phyloP scores from a whole-genome alignment of 2,329 filamentous ascomycete species.

The Aspergillus sp. region DNA sequence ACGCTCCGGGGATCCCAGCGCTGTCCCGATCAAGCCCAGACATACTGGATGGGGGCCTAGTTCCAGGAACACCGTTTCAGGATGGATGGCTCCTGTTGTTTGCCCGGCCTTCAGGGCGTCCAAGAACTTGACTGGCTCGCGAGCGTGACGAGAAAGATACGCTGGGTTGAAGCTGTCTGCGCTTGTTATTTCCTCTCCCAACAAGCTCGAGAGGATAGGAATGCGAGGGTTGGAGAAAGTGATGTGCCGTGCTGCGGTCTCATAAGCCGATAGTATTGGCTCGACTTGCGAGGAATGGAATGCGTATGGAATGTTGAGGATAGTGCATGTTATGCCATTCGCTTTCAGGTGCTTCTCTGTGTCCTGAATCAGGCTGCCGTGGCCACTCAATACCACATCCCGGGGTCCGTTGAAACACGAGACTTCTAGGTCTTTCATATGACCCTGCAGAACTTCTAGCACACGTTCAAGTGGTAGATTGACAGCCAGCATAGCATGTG shows the following conservation, averaged over 20 bases:
- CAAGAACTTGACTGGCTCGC: slow-evolving; percentile 69
- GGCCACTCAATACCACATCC: slow-evolving; percentile 69
- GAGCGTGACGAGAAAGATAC: slow-evolving; percentile 65
- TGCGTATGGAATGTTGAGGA: slow-evolving; percentile 65
- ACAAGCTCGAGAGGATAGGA: slow-evolving; percentile 68
- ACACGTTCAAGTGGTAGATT: slow-evolving; percentile 36
- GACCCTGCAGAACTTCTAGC: slow-evolving; percentile 38
- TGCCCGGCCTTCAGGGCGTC: slow-evolving; percentile 60
- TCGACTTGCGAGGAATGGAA: slow-evolving; percentile 34
- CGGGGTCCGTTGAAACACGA: slow-evolving; percentile 76
- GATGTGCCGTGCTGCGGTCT: slow-evolving; percentile 27
- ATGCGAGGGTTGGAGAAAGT: slow-evolving; percentile 58
- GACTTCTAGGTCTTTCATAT: slow-evolving; percentile 46
- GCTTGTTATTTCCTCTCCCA: slow-evolving; percentile 57
- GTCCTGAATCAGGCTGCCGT: slow-evolving; percentile 58
- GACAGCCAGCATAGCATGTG: slow-evolving; percentile 67
- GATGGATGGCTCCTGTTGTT: slow-evolving; percentile 50
- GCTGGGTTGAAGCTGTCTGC: slow-evolving; percentile 56
- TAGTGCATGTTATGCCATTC: slow-evolving; percentile 60
- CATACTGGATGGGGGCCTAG: slow-evolving; percentile 71
- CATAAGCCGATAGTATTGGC: slow-evolving; percentile 14
- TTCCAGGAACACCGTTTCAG: slow-evolving; percentile 70
- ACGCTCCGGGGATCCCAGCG: slow-evolving; percentile 53
- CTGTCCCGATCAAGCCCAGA: slow-evolving; percentile 66
- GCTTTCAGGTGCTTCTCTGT: slow-evolving; percentile 52